A percentile compares a stretch with the other conserved stretches of the same genome.
phyloP scores from a whole-genome alignment of 2,329 filamentous ascomycete genomes.

The Xylariaceae sp. region DNA sequence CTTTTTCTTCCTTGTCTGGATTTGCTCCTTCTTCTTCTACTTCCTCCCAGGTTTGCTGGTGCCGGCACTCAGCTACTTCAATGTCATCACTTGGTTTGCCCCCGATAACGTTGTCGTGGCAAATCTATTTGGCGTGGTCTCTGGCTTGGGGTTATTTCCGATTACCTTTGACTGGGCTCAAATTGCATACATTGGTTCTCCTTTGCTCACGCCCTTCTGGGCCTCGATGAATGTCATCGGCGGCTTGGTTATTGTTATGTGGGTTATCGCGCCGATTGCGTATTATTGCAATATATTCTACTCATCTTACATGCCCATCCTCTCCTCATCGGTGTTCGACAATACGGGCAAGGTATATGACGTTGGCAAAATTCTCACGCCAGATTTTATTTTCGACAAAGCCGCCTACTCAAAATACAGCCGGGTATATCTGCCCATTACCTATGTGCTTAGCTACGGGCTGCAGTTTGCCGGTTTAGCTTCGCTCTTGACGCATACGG shows the following conservation, averaged over 20 bases:
- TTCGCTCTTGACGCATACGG: slow-evolving; percentile 73
- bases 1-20: slow-evolving; percentile 75
- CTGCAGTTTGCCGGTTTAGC: slow-evolving; percentile 81
- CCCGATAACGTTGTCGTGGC: slow-evolving; percentile 82
- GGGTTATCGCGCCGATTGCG: slow-evolving; percentile 73
- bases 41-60: slow-evolving; percentile 79
- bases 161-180: slow-evolving; percentile 91
- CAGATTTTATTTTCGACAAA: slow-evolving; percentile 72
- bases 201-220: slow-evolving; percentile 80
- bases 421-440: slow-evolving; percentile 78
- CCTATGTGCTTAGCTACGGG: slow-evolving; percentile 81
- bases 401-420: slow-evolving; percentile 77
- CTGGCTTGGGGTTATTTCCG: slow-evolving; percentile 77
- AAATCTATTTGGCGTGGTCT: slow-evolving; percentile 82
- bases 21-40: slow-evolving; percentile 72
- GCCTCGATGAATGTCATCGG: slow-evolving; percentile 79
- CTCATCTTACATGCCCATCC: slow-evolving; percentile 80
- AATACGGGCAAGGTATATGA: slow-evolving; percentile 77
- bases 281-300: slow-evolving; percentile 79
- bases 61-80: slow-evolving; percentile 84
- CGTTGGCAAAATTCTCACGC: slow-evolving; percentile 72
- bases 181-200: slow-evolving; percentile 82
- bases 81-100: slow-evolving; percentile 81
- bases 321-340: slow-evolving; percentile 81
- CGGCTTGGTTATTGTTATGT: slow-evolving; percentile 77